Evolutionary conservation across 192 early-diverging fungal genomes (phyloP), one percentile per base, ranked within the genome.

Genomic region (Coemansia sp.): DNA sequence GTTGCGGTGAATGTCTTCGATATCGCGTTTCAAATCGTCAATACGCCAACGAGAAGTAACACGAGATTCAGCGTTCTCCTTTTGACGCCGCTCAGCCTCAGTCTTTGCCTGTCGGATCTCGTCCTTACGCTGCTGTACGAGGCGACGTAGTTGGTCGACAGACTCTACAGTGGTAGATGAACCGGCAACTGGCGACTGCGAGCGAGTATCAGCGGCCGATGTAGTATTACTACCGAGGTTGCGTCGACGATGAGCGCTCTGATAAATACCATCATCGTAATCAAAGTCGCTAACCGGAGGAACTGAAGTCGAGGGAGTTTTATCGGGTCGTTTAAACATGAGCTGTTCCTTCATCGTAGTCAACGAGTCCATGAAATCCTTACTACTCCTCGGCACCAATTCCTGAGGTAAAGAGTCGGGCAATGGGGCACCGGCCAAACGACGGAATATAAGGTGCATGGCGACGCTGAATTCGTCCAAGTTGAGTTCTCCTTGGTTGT

Each of bases 381-480:
- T 90, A 35, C 88, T 89, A 16, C 92, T 92, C 14, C 94, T 91
- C 14, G 97, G 97, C 30, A 96, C 80, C 37, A 99, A 84, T 46
- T 96, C 94, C 9, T 88, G 77, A 6, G 97, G 95, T 39, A 99
- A 71, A 5, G 73, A 83, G 9, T 80, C 79, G 14, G 97, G 97
- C 16, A 99, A 76, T 64, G 91, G 91, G 23, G 87, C 81, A 6
- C 94, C 94, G 57, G 91, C 91, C 17, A 96, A 81, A 65, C 93
- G 95, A 32, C 91, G 80, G 86, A 97, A 94, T 42, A 97, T 91
- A 17, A 99, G 78, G 77, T 97, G 94, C 97, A 99, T 99, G 23
- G 95, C 96, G 10, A 97, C 93, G 40, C 94, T 90, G 73, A 99
- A 99, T 77, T 97, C 97, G 81, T 97, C 93, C 17, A 89, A 70